A percentile compares a stretch with the other conserved stretches of the same genome.
Evolutionary conservation across 768 basidiomycete genomes (phyloP).

Genomic region (Hygrophoropsis aurantiaca): DNA sequence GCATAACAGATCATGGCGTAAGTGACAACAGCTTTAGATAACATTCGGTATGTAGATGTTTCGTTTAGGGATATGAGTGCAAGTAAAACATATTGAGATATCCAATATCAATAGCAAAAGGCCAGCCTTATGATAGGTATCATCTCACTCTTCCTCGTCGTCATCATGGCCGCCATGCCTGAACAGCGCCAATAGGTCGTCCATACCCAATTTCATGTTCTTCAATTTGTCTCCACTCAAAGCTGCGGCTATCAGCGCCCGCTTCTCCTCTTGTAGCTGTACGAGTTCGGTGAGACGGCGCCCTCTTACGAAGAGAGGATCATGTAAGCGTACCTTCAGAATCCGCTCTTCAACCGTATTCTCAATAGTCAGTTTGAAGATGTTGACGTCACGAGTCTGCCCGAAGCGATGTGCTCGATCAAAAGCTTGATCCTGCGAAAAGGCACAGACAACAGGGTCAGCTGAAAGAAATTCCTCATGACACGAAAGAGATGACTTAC

Average conservation of each 20-base stretch:
- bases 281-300: background rate
- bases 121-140: too few species aligned
- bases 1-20: too few species aligned
- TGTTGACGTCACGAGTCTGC: constrained; percentile 82
- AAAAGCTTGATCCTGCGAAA: constrained; percentile 81
- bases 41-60: too few species aligned
- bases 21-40: too few species aligned
- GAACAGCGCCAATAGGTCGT: constrained; percentile 85
- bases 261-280: constrained; percentile 90
- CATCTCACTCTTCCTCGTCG: constrained; percentile 55
- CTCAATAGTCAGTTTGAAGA: constrained; percentile 86
- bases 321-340: constrained; percentile 46
- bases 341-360: constrained; percentile 89
- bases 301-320: background rate
- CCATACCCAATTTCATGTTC: constrained; percentile 78
- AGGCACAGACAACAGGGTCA: background rate
- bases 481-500: constrained; percentile 36
- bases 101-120: too few species aligned
- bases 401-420: constrained; percentile 90
- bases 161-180: constrained; percentile 55
- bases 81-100: too few species aligned
- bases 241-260: constrained; percentile 79
- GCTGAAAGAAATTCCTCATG: background rate
- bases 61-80: too few species aligned
- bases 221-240: constrained; percentile 87